A percentile compares a stretch with the other conserved stretches of the same genome.
phyloP scores from a whole-genome alignment of 2,329 filamentous ascomycete species.

The Cadophora malorum region DNA sequence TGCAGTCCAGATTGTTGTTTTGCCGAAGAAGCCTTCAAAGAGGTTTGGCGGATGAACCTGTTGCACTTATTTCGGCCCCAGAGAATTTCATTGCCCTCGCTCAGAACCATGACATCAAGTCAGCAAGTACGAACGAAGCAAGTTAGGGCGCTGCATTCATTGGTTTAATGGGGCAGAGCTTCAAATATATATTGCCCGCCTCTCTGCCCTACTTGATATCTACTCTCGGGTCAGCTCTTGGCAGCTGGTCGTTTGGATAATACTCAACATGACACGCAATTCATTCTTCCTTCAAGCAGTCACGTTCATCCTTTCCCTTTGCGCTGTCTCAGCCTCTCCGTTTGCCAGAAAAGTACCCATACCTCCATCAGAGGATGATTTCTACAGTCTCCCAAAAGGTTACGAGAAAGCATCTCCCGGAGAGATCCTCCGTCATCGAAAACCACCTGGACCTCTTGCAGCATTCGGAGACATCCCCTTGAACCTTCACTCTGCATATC shows the following conservation, averaged over 20 bases:
- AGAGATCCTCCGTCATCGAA: slow-evolving; percentile 9
- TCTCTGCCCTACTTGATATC: too few relatives aligned
- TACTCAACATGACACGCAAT: not conserved
- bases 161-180: too few relatives aligned
- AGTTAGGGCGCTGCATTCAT: too few relatives aligned
- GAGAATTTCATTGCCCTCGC: too few relatives aligned
- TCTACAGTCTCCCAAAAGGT: not conserved
- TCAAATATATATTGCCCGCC: too few relatives aligned
- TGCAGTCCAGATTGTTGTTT: not conserved
- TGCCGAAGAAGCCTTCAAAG: not conserved
- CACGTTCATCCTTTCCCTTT: not conserved
- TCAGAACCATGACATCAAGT: too few relatives aligned
- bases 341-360: not conserved
- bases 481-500: slow-evolving; percentile 17
- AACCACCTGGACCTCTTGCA: not conserved
- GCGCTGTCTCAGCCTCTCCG: not conserved
- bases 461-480: slow-evolving; percentile 19
- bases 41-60: not conserved
- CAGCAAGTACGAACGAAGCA: too few relatives aligned
- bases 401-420: slow-evolving; percentile 8
- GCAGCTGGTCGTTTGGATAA: too few relatives aligned
- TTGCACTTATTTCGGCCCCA: not conserved
- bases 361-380: not conserved
- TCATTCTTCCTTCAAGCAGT: not conserved
- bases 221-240: too few relatives aligned